Evolutionary conservation across 2,329 filamentous ascomycete species (phyloP).

Genomic region (Cadophora luteo-olivacea): DNA sequence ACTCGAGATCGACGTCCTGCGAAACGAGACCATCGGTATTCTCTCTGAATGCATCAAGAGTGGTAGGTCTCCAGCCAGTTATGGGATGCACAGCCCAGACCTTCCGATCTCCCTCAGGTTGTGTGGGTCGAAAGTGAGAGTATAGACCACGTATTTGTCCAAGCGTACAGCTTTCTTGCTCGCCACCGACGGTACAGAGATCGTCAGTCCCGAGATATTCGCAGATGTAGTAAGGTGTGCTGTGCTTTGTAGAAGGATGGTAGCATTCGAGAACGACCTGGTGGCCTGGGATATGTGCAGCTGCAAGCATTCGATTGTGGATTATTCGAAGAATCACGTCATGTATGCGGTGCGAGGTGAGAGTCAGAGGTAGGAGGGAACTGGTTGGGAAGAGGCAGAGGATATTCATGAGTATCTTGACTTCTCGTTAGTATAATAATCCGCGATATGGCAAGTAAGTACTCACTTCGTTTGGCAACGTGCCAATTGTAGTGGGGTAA

Average conservation of each 20-base stretch:
- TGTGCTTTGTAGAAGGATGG: slow-evolving; percentile 71
- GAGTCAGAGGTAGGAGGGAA: slow-evolving; percentile 59
- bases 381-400: slow-evolving; percentile 55
- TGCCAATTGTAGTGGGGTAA: slow-evolving; percentile 9
- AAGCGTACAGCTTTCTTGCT: slow-evolving; percentile 13
- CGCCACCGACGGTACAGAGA: background rate
- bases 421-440: background rate
- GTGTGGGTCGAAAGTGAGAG: slow-evolving; percentile 32
- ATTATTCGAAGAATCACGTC: slow-evolving; percentile 67
- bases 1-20: slow-evolving; percentile 70
- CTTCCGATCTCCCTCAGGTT: slow-evolving; percentile 29
- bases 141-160: slow-evolving; percentile 28
- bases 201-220: slow-evolving; percentile 63
- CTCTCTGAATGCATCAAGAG: slow-evolving; percentile 37
- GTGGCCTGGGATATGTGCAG: slow-evolving; percentile 62
- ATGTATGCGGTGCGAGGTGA: slow-evolving; percentile 67
- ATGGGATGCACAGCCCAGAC: slow-evolving; percentile 37
- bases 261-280: slow-evolving; percentile 80
- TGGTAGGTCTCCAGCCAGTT: slow-evolving; percentile 45
- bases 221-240: slow-evolving; percentile 74
- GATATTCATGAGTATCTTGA: slow-evolving; percentile 57
- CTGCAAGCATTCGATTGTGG: slow-evolving; percentile 66
- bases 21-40: slow-evolving; percentile 54
- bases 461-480: slow-evolving; percentile 24
- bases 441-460: background rate